These are phyloP conservation scores for Silene vulgaris DNA, from an alignment of 179 eudicot species.

Conservation along the genomic window DNA sequence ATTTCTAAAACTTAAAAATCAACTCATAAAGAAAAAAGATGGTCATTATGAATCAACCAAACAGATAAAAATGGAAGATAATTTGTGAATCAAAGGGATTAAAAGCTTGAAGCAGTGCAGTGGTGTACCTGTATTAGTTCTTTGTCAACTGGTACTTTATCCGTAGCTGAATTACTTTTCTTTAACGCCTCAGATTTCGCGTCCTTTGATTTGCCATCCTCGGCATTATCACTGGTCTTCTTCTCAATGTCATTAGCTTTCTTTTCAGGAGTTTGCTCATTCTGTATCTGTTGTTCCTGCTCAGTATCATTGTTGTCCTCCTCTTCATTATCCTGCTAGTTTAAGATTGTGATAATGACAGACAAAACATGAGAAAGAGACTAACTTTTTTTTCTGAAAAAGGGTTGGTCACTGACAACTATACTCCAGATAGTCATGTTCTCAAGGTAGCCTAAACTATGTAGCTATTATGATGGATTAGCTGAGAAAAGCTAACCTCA, in stretches of 20 bases:
- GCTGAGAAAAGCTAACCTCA: neutral
- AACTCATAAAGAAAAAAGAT: no score
- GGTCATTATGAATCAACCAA: no score
- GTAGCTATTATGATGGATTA: neutral
- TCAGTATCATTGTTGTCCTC: slow-evolving; percentile 30
- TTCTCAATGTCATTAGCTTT: slow-evolving; percentile 29
- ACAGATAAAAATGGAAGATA: no score
- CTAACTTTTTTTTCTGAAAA: no score
- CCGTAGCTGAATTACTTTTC: slow-evolving; percentile 24
- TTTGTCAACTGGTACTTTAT: slow-evolving; percentile 48
- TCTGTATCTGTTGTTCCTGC: slow-evolving; percentile 32
- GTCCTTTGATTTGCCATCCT: slow-evolving; percentile 30
- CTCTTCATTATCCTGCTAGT: slow-evolving; percentile 30
- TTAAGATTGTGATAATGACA: neutral
- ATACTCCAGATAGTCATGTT: neutral
- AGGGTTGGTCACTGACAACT: no score
- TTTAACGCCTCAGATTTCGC: slow-evolving; percentile 34
- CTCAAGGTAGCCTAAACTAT: no score
- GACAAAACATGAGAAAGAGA: neutral
- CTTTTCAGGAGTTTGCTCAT: slow-evolving; percentile 33
- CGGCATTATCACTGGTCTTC: slow-evolving; percentile 26
- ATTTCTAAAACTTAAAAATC: neutral
- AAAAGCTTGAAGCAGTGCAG: neutral
- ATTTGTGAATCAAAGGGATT: no score
- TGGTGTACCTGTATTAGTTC: slow-evolving; percentile 63